Evolutionary conservation across 139 green algal species (phyloP).

Genomic region (Spirogloea muscicola): DNA sequence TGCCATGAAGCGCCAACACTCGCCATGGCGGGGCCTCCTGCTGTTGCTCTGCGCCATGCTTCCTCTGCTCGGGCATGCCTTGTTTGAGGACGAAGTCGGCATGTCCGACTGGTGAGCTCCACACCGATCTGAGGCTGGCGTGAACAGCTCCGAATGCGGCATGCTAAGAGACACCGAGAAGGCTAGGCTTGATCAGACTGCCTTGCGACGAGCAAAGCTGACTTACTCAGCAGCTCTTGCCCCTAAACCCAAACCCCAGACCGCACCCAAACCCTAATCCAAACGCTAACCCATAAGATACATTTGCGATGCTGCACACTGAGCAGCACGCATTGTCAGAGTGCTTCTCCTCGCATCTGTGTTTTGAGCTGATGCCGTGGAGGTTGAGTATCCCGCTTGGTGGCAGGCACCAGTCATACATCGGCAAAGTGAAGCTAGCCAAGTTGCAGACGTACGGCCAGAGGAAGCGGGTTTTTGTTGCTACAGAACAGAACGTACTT

Average conservation of each 20-base stretch:
- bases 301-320: slow-evolving; percentile 2
- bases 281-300: not conserved
- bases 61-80: too few relatives aligned
- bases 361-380: slow-evolving; percentile 15
- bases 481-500: slow-evolving; percentile 27
- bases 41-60: too few relatives aligned
- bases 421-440: slow-evolving; percentile 28
- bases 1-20: too few relatives aligned
- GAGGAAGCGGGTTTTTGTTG: slow-evolving; percentile 33
- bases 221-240: too few relatives aligned
- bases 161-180: not conserved
- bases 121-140: not conserved
- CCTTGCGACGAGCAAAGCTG: too few relatives aligned
- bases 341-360: not conserved
- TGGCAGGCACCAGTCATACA: slow-evolving; percentile 17
- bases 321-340: not conserved
- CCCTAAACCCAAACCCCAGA: too few relatives aligned
- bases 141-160: not conserved
- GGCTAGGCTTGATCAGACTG: not conserved
- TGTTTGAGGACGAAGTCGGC: slow-evolving; percentile 43
- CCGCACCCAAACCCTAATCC: too few relatives aligned
- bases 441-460: slow-evolving; percentile 24
- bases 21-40: too few relatives aligned
- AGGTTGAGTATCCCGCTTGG: not conserved
- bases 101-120: slow-evolving; percentile 38